Evolutionary conservation across 495 filamentous ascomycete genomes (phyloP).

Genomic region (Penicillium psychrofluorescens): DNA sequence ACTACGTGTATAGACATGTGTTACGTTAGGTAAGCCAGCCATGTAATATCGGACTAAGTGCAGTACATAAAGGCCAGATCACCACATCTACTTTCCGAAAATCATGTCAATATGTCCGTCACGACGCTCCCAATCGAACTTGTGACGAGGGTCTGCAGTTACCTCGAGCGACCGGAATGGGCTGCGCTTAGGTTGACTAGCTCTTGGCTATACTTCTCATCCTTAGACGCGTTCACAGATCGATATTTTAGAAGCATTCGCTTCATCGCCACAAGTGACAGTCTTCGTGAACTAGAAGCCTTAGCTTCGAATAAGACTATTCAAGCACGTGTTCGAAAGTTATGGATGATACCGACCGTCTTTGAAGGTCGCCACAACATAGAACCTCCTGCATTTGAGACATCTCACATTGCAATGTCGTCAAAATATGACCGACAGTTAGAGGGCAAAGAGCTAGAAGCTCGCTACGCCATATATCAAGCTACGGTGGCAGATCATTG

Average conservation of each 20-base stretch:
- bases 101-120: background rate
- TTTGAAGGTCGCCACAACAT: background rate
- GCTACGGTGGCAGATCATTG: conserved; percentile 5
- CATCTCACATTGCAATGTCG: background rate
- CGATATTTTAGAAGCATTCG: conserved; percentile 1
- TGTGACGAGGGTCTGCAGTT: background rate
- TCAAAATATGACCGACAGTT: conserved; percentile 11
- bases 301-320: background rate
- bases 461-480: conserved; percentile 5
- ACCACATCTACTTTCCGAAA: no score
- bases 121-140: background rate
- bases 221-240: background rate
- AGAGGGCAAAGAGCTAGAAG: conserved; percentile 6
- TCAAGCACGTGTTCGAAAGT: background rate
- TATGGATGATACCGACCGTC: conserved; percentile 2
- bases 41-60: no score
- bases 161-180: background rate
- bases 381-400: no score
- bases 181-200: background rate
- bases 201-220: background rate
- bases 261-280: conserved; percentile 1
- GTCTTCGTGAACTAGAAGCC: background rate
- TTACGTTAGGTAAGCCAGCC: no score
- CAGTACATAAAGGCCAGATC: no score
- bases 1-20: no score